Evolutionary conservation across 805 yeast species (phyloP).

Genomic region (Suhomyces sp.): DNA sequence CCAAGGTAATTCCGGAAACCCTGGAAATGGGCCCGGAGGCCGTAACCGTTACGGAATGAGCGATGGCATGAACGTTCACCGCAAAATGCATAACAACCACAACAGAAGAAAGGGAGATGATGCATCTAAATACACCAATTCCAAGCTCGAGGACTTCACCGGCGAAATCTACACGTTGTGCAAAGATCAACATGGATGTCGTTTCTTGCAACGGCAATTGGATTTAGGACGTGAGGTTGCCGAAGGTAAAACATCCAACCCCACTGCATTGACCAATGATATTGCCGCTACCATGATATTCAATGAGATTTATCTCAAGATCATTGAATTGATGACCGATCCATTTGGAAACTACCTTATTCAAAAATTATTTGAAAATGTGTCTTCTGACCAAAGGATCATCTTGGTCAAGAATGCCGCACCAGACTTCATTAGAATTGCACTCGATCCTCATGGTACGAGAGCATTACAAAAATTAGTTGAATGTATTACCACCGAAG

Average conservation of each 20-base stretch:
- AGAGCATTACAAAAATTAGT: constrained; percentile 91
- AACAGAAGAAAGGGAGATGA: constrained; percentile 56
- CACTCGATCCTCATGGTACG: constrained; percentile 93
- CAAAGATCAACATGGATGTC: constrained; percentile 95
- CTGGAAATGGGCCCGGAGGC: neutral
- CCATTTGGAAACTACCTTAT: constrained; percentile 97
- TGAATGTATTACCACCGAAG: constrained; percentile 70
- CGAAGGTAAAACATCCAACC: constrained; percentile 1
- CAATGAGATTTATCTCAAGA: constrained; percentile 72
- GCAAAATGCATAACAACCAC: constrained; percentile 37
- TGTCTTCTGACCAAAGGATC: constrained; percentile 67
- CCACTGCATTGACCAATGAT: constrained; percentile 20
- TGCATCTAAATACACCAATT: constrained; percentile 66
- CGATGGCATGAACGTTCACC: constrained; percentile 39
- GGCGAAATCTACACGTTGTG: constrained; percentile 80
- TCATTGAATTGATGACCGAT: constrained; percentile 87
- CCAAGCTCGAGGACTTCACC: constrained; percentile 63
- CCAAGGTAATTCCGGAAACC: constrained; percentile 2
- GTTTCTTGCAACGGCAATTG: constrained; percentile 85
- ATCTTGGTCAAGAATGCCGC: constrained; percentile 69
- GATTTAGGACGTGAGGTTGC: constrained; percentile 52
- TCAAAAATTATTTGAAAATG: constrained; percentile 84
- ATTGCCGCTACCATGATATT: constrained; percentile 73
- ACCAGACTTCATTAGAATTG: constrained; percentile 72
- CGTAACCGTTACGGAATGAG: constrained; percentile 9